These are phyloP conservation scores for Gossypium schwendimanii DNA, from an alignment of 441 rosid genomes.

Conservation along the genomic window DNA sequence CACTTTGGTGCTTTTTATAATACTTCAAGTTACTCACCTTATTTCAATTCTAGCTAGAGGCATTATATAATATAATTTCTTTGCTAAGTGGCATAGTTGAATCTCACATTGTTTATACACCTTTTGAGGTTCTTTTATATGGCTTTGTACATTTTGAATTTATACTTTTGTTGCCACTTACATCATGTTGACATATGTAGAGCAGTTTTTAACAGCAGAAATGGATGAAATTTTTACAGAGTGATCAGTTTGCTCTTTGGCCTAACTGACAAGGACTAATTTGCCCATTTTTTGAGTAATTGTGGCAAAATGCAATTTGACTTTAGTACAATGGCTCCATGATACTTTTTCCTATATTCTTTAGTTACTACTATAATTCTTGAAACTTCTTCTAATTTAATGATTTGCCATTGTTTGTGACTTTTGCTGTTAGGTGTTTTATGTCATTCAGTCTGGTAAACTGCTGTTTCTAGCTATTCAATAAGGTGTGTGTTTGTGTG, in stretches of 20 bases:
- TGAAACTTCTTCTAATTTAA: neutral
- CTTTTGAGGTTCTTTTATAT: neutral
- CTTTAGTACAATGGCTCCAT: too few relatives aligned
- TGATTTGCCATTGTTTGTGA: neutral
- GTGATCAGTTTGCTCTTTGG: too few relatives aligned
- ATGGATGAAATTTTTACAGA: too few relatives aligned
- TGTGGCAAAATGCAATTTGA: too few relatives aligned
- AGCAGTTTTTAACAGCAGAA: too few relatives aligned
- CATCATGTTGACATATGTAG: too few relatives aligned
- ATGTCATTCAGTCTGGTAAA: slow-evolving; percentile 1
- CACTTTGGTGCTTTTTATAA: neutral
- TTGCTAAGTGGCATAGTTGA: neutral
- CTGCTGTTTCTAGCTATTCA: neutral
- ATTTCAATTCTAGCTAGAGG: neutral
- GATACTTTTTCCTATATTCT: neutral
- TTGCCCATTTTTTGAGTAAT: too few relatives aligned
- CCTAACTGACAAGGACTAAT: too few relatives aligned
- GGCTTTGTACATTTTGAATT: neutral
- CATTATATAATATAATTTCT: neutral
- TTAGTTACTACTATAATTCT: neutral
- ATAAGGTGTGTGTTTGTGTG: neutral
- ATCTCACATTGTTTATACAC: neutral
- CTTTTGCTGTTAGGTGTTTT: neutral
- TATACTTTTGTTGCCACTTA: neutral
- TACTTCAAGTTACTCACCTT: neutral